phyloP scores from a whole-genome alignment of 495 filamentous ascomycete genomes.

The Tetracladium setigerum region DNA sequence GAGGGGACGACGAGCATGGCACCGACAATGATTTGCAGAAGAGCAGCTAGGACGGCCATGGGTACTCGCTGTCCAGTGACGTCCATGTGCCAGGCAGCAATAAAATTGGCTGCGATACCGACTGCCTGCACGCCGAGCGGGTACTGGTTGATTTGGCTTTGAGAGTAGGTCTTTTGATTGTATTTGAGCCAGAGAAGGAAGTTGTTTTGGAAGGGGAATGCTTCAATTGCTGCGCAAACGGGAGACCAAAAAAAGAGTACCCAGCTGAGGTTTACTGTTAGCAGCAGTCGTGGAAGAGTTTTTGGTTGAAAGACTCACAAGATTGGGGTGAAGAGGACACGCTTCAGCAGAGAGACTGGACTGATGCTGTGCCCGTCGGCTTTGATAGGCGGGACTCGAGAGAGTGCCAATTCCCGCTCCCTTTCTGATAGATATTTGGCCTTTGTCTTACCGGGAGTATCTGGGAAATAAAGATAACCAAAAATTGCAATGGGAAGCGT shows the following conservation, averaged over 20 bases:
- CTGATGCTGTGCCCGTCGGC: slow-evolving; percentile 25
- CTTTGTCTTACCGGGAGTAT: slow-evolving; percentile 46
- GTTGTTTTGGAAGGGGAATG: slow-evolving; percentile 38
- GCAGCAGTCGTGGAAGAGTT: no score
- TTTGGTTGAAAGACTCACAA: slow-evolving; percentile 35
- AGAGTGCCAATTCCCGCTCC: slow-evolving; percentile 40
- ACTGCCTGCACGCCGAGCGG: slow-evolving; percentile 40
- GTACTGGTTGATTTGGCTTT: slow-evolving; percentile 41
- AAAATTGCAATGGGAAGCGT: slow-evolving; percentile 51
- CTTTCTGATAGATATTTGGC: slow-evolving; percentile 40
- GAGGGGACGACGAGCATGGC: no score
- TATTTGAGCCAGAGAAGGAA: slow-evolving; percentile 38
- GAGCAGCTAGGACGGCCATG: no score
- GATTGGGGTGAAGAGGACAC: slow-evolving; percentile 34
- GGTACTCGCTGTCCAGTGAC: no score
- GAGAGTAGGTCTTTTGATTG: slow-evolving; percentile 28
- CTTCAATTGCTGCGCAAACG: slow-evolving; percentile 36
- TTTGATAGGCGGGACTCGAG: slow-evolving; percentile 24
- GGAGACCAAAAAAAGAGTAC: slow-evolving; percentile 39
- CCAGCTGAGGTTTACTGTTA: no score
- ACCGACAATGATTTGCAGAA: no score
- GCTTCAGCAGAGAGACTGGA: slow-evolving; percentile 32
- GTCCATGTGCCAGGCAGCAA: no score
- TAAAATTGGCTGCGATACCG: slow-evolving; percentile 34
- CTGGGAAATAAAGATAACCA: slow-evolving; percentile 51